phyloP scores from a whole-genome alignment of 169 alveolate species.

The Babesia ovis region DNA sequence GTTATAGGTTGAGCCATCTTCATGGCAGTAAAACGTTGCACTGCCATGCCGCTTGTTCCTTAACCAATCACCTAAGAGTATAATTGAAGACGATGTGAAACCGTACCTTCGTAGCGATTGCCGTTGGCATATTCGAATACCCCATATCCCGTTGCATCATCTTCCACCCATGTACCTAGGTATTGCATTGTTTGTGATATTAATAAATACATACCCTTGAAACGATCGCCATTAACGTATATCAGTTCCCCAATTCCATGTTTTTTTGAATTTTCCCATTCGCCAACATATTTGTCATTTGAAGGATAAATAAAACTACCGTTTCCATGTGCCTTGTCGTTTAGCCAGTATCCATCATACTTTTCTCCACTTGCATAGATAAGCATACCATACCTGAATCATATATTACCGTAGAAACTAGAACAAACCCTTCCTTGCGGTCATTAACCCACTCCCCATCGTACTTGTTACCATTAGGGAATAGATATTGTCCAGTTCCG shows the following conservation, averaged over 20 bases:
- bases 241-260: constrained; percentile 94
- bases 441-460: constrained; percentile 96
- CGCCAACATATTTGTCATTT: constrained; percentile 92
- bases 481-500: constrained; percentile 90
- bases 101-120: constrained; percentile 81
- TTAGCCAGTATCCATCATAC: constrained; percentile 92
- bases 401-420: neutral
- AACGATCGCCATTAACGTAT: constrained; percentile 90
- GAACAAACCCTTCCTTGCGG: constrained; percentile 89
- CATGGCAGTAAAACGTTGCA: constrained; percentile 87
- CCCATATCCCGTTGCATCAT: constrained; percentile 94
- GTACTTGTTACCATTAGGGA: constrained; percentile 89
- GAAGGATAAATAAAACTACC: constrained; percentile 88
- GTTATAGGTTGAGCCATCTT: constrained; percentile 85
- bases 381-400: constrained; percentile 78
- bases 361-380: constrained; percentile 88
- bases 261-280: constrained; percentile 90
- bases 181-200: neutral
- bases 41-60: constrained; percentile 89
- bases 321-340: constrained; percentile 90
- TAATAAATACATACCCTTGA: constrained; percentile 64
- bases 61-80: constrained; percentile 85
- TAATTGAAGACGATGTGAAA: neutral
- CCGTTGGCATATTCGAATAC: constrained; percentile 90
- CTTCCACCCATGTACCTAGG: constrained; percentile 92